Evolutionary conservation across 352 stramenopile genomes (phyloP).

Genomic region (Elongisporangium undulatum): DNA sequence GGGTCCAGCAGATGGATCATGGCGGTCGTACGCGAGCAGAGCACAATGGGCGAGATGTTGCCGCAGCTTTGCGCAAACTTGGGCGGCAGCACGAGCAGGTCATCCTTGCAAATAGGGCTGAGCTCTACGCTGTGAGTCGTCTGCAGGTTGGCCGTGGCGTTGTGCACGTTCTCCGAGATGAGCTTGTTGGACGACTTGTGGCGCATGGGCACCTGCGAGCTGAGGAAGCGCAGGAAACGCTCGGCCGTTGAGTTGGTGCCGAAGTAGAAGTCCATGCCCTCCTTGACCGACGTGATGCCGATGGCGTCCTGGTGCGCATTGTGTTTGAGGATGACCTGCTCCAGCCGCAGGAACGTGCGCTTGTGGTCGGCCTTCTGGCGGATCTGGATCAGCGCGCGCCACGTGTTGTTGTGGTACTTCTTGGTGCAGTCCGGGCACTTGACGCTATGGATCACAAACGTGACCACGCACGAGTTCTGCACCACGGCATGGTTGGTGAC

Average conservation of each 20-base stretch:
- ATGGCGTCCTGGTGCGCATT: slow-evolving; percentile 59
- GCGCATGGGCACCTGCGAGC: slow-evolving; percentile 56
- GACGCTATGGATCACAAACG: slow-evolving; percentile 54
- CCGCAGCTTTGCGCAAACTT: slow-evolving; percentile 58
- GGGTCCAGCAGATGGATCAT: slow-evolving; percentile 66
- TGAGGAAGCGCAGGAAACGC: slow-evolving; percentile 61
- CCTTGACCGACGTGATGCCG: slow-evolving; percentile 54
- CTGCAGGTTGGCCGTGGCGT: slow-evolving; percentile 62
- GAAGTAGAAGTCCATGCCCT: slow-evolving; percentile 85
- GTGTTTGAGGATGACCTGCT: slow-evolving; percentile 77
- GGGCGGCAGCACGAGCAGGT: slow-evolving; percentile 54
- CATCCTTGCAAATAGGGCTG: slow-evolving; percentile 70
- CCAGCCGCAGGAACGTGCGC: slow-evolving; percentile 62
- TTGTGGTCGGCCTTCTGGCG: slow-evolving; percentile 75
- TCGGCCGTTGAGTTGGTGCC: slow-evolving; percentile 43
- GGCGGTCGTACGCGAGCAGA: slow-evolving; percentile 59
- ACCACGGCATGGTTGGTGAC: slow-evolving; percentile 66
- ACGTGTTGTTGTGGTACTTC: slow-evolving; percentile 66
- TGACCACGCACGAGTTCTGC: slow-evolving; percentile 62
- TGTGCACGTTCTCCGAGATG: slow-evolving; percentile 65
- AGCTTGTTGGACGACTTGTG: slow-evolving; percentile 70
- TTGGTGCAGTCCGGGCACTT: slow-evolving; percentile 76
- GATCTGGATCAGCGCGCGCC: slow-evolving; percentile 68
- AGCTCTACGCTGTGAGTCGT: slow-evolving; percentile 68
- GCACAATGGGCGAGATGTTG: slow-evolving; percentile 56